Evolutionary conservation across 768 basidiomycete species (phyloP).

Genomic region (Paxillus ammoniavirescens): DNA sequence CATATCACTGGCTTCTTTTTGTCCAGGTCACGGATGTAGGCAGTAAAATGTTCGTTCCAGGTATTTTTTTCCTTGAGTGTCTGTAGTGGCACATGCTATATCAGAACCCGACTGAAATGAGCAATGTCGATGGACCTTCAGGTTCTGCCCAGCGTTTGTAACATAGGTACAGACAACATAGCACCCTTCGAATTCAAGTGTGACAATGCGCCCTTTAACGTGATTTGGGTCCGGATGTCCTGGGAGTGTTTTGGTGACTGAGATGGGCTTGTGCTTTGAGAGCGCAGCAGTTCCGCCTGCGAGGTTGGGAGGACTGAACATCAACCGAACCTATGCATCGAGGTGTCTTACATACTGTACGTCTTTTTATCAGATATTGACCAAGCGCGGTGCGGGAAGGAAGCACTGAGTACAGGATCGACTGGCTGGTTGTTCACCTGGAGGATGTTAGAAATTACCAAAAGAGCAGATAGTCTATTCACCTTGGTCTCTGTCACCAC

Average conservation of each 20-base stretch:
- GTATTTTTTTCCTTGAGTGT: constrained; percentile 71
- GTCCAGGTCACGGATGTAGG: constrained; percentile 71
- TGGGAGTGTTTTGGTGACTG: constrained; percentile 64
- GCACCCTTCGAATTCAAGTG: constrained; percentile 70
- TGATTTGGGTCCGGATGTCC: constrained; percentile 63
- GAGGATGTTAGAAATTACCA: not conserved
- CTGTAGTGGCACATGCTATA: constrained; percentile 35
- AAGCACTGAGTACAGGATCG: constrained; percentile 52
- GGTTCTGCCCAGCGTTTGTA: constrained; percentile 72
- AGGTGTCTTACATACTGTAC: constrained; percentile 51
- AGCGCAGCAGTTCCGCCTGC: constrained; percentile 83
- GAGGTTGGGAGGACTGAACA: constrained; percentile 2
- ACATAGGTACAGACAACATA: constrained; percentile 82
- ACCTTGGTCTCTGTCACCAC: constrained; percentile 88
- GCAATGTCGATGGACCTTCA: constrained; percentile 54
- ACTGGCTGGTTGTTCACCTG: constrained; percentile 72
- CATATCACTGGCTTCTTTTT: constrained; percentile 83
- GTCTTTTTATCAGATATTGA: constrained; percentile 75
- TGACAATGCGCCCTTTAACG: constrained; percentile 77
- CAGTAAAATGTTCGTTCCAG: constrained; percentile 79
- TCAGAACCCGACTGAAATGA: not conserved
- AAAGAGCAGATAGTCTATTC: not conserved
- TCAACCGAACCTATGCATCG: not conserved
- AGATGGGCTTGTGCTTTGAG: constrained; percentile 72
- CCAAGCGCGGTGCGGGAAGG: constrained; percentile 76